Base-by-base conservation (phyloP, 140 eudicot genomes). In the Senecio squalidus region DNA sequence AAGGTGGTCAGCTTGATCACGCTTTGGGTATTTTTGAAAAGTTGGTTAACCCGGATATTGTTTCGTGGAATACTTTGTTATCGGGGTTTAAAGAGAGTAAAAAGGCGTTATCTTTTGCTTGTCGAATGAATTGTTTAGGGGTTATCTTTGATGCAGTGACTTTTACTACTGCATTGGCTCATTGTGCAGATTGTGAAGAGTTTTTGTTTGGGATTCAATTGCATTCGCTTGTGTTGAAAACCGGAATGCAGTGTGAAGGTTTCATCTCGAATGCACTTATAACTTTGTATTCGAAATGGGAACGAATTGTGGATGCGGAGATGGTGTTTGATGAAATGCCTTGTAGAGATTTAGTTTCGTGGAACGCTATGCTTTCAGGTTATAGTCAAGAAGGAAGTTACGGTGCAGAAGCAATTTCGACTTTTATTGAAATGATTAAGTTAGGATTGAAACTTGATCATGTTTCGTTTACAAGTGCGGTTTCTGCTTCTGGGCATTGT, bases 341-440 rank as follows among this genome's bases (percentile, higher is more conserved):
- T 1, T 29, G 44, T 23, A 92, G 65, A 54, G 96, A 92, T 75
- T 64, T 77, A 67, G 89, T 92, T 20, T 87, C 98, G 0, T 92
- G 96, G 96, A 92, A 92, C 39, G 88, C 98, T 4, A 59, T 92
- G 78, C 74, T 92, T 41, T 92, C 96, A 3, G 98, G 89, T n/a
- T 92, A 81, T 68, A 69, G 78, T 60, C 96, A 92, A 64, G 89
- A 77, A 70, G 95, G 96, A 64, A 73, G 74, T 49, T 73, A 74
- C 31, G 92, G 72, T 16, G 38, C 36, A 9, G 73, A 84, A 77
- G 85, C 95, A 13, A 54, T 80, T 29, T 41, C 29, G 30, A 73
- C 81, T 60, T 92, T 87, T 68, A 13, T 58, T 15, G 76, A 84
- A 46, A 86, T 92, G 98, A 58, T 77, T 51, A 75, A 80, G 58